Conservation (phyloP, 2,329 filamentous ascomycete genomes). For the Aspergillus udagawae region DNA sequence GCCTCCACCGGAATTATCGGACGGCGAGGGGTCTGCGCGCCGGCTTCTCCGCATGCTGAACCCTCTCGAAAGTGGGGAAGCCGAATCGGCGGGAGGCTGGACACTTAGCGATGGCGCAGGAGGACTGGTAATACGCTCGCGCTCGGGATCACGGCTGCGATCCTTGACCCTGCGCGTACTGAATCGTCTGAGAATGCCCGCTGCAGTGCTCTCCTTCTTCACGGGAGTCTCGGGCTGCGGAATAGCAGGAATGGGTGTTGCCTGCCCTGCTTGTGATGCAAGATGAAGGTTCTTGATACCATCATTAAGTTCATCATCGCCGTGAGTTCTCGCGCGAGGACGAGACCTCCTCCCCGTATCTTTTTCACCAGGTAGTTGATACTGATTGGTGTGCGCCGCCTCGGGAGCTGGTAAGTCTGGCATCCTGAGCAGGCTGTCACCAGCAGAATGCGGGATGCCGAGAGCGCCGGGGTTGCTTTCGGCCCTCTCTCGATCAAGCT, state of each 20-base stretch:
- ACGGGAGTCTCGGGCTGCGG: conserved; percentile 57
- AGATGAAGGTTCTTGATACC: conserved; percentile 63
- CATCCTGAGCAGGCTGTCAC: conserved; percentile 57
- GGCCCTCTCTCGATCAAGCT: conserved; percentile 71
- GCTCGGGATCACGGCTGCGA: conserved; percentile 41
- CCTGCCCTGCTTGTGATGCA: conserved; percentile 44
- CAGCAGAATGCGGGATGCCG: conserved; percentile 53
- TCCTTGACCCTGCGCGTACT: conserved; percentile 77
- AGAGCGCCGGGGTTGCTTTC: conserved; percentile 58
- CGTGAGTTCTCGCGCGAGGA: conserved; percentile 85
- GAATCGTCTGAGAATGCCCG: conserved; percentile 79
- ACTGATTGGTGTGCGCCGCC: conserved; percentile 85
- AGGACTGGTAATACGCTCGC: conserved; percentile 55
- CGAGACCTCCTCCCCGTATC: conserved; percentile 78
- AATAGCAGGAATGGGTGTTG: conserved; percentile 50
- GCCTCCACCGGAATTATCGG: conserved; percentile 55
- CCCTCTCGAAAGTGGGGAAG: conserved; percentile 70
- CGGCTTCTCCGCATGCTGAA: conserved; percentile 72
- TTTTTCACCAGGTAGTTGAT: conserved; percentile 86
- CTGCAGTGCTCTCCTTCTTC: conserved; percentile 84
- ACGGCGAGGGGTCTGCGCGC: conserved; percentile 50
- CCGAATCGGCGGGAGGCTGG: conserved; percentile 68
- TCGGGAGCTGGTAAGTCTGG: conserved; percentile 77
- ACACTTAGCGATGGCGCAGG: conserved; percentile 74
- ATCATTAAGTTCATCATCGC: conserved; percentile 84